These are phyloP conservation scores for Suillus fuscotomentosus DNA, from an alignment of 768 basidiomycete species.

Conservation along the genomic window DNA sequence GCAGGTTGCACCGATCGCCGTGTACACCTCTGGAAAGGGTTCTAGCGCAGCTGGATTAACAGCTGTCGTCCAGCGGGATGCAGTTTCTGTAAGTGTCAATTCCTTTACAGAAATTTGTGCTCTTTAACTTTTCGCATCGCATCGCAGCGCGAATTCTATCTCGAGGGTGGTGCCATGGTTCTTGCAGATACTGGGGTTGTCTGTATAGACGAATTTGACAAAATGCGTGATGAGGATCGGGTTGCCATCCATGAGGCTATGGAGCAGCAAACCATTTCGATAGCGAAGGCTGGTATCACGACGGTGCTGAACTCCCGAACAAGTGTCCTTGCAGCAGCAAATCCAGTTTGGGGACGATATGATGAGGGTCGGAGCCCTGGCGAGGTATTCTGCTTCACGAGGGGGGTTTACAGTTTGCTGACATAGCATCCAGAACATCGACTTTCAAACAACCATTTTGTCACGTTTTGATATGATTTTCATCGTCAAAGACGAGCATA, in stretches of 20 bases:
- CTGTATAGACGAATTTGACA: conserved; percentile 99
- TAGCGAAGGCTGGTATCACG: conserved; percentile 98
- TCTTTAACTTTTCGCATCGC: conserved; percentile 1
- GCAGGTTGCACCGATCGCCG: conserved; percentile 94
- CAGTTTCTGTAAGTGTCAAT: conserved; percentile 71
- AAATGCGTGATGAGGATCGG: conserved; percentile 99
- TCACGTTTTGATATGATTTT: conserved; percentile 99
- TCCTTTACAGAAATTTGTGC: background rate
- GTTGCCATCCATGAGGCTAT: conserved; percentile 99
- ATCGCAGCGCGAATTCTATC: conserved; percentile 89
- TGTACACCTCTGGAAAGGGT: conserved; percentile 98
- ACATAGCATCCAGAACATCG: conserved; percentile 63
- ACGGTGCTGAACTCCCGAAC: conserved; percentile 96
- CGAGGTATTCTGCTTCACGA: conserved; percentile 50
- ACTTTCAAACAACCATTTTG: conserved; percentile 96
- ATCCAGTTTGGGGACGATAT: conserved; percentile 96
- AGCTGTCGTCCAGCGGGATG: conserved; percentile 93
- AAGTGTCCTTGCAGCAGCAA: conserved; percentile 94
- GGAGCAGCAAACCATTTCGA: conserved; percentile 99
- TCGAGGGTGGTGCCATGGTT: conserved; percentile 99
- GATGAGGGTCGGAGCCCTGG: conserved; percentile 96
- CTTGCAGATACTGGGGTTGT: conserved; percentile 97
- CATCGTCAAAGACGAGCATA: conserved; percentile 97
- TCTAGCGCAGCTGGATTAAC: conserved; percentile 98
- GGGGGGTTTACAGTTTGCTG: background rate